Base-by-base conservation (phyloP, 306 rosid species). In the Hylodesmum podocarpum region DNA sequence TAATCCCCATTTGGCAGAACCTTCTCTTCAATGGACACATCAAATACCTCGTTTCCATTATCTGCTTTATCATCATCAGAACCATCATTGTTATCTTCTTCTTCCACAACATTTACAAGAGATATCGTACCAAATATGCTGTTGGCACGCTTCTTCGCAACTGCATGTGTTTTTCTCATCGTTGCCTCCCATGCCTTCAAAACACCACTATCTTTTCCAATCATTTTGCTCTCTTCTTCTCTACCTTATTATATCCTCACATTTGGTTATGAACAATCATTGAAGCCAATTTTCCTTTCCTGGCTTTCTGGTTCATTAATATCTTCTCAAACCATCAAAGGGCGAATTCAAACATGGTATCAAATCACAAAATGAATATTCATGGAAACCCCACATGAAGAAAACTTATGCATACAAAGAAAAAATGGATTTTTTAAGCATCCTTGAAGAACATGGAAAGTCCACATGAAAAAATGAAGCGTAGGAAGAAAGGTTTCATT, bases 171-270 rank as follows among this genome's bases (percentile, higher is more conserved):
- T 59, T 75, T 92, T 41, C 94, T 88, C 64, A 94, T 68, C 1
- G 98, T 94, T 33, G 94, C 94, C 77, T 94, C 97, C 98, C 98
- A 94, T 79, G 93, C 98, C 95, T 89, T 94, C 65, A 87, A 34
- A 46, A 94, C 95, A 11, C 89, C 90, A 31, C 91, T 87, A 0
- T 90, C 96, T 84, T 73, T 87, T 70, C 87, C 77, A 24, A 84
- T 90, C 97, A 91, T 93, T 43, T 75, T 75, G 74, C 50, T 31
- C 28, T 55, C 13, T 41, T 27, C 1, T 55, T 55, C 1, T 29
- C 3, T 12, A 36, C n/a, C 7, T 13, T 41, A 37, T 55, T 28
- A 11, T 29, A 15, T 29, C 41, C 9, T 83, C 50, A 78, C 73
- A 39, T 70, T 9, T 22, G 61, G 61, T 51, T 54, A 54, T 11